These are phyloP conservation scores for Xylaria sp. DNA, from an alignment of 2,329 filamentous ascomycete species.

Conservation along the genomic window DNA sequence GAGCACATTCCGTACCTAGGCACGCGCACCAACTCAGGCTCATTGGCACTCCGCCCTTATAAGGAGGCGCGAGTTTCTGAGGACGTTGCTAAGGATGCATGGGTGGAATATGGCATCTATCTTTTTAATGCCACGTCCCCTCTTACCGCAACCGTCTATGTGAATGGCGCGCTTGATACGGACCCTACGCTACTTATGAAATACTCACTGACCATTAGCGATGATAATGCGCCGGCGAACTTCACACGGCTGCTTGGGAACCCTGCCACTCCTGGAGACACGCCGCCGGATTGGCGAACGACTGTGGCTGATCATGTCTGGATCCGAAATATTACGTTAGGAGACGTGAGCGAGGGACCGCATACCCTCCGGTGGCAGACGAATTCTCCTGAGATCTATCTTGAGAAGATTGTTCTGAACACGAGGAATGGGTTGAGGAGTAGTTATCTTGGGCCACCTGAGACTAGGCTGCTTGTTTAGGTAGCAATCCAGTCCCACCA, in stretches of 20 bases:
- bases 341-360: slow-evolving; percentile 38
- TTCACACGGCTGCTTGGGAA: slow-evolving; percentile 51
- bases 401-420: slow-evolving; percentile 53
- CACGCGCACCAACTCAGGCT: slow-evolving; percentile 40
- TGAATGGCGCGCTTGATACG: slow-evolving; percentile 59
- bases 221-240: slow-evolving; percentile 53
- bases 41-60: slow-evolving; percentile 43
- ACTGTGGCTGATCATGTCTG: slow-evolving; percentile 62
- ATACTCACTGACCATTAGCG: slow-evolving; percentile 61
- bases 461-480: slow-evolving; percentile 38
- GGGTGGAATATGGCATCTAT: slow-evolving; percentile 48
- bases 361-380: slow-evolving; percentile 48
- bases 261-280: slow-evolving; percentile 54
- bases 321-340: slow-evolving; percentile 53
- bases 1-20: slow-evolving; percentile 48
- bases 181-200: slow-evolving; percentile 60
- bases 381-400: slow-evolving; percentile 49
- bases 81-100: slow-evolving; percentile 32
- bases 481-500: not conserved
- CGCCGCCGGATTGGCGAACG: slow-evolving; percentile 59
- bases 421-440: slow-evolving; percentile 46
- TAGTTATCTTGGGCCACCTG: slow-evolving; percentile 52
- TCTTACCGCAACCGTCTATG: slow-evolving; percentile 49
- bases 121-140: slow-evolving; percentile 42
- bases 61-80: slow-evolving; percentile 38